Evolutionary conservation across 2,329 filamentous ascomycete genomes (phyloP), one percentile per base, ranked within the genome.

Genomic region (Gaeumannomyces tritici): DNA sequence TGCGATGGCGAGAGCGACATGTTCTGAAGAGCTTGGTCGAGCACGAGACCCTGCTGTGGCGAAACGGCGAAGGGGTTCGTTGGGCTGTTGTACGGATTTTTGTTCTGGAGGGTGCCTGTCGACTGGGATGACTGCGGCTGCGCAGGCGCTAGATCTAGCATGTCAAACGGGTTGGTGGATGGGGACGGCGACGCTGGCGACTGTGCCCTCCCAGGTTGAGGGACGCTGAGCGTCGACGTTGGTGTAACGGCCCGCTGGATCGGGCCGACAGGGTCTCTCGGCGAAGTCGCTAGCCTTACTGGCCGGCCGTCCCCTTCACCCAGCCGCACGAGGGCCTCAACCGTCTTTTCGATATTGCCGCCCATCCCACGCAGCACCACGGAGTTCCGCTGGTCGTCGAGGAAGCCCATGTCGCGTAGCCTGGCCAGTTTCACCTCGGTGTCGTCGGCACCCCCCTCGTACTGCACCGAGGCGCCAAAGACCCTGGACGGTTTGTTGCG

Each of bases 361-460:
- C 89, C 87, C 33, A 96, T 82, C 3, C 89, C 89, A 71, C 92
- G 93, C 24, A 99, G 77, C 29, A 97, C 86, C 61, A 89, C 86
- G 5, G 85, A 81, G 70, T 97, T 98, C 64, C 89, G 85, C 68
- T 89, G 90, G 55, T 89, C 86, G 71, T 99, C 92, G 4, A 78
- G 79, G 69, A 99, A 99, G 0, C 95, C 95, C 92, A 98, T 96
- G 63, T 97, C 92, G 62, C 87, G 84, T 63, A 99, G 77, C 61
- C 85, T 87, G 3, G 80, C 79, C 72, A 98, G 75, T 73, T 98
- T 98, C 60, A 83, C 80, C 56, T 96, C 91, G 62, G 87, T 81
- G 63, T 87, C 86, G 67, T 89, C 80, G 58, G 57, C 58, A 21
- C 47, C 15, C 61, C 47, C 15, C 61, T 81, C 79, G 57, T 77